Evolutionary conservation across 1,139 yeast species (phyloP).

Genomic region (Pichia terricola): DNA sequence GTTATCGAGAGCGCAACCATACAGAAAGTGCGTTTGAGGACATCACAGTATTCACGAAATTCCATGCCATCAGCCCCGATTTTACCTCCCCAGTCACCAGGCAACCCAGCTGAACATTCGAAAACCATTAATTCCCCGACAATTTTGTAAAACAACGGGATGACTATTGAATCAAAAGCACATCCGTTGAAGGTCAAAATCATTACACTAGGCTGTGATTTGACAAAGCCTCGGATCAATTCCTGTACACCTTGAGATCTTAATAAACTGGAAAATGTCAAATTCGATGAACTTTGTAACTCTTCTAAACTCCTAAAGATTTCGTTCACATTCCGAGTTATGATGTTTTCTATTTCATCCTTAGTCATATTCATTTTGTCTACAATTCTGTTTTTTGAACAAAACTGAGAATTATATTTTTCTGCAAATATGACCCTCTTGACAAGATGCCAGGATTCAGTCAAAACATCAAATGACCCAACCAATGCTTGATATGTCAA

Average conservation of each 20-base stretch:
- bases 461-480: slow-evolving; percentile 16
- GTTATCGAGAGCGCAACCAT: slow-evolving; percentile 21
- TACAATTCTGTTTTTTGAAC: slow-evolving; percentile 14
- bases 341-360: neutral
- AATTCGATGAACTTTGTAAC: neutral
- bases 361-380: slow-evolving; percentile 14
- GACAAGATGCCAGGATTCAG: slow-evolving; percentile 14
- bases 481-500: slow-evolving; percentile 20
- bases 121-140: slow-evolving; percentile 22
- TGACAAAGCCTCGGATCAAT: slow-evolving; percentile 19
- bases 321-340: slow-evolving; percentile 8
- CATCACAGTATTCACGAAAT: slow-evolving; percentile 12
- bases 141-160: slow-evolving; percentile 19
- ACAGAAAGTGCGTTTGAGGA: slow-evolving; percentile 20
- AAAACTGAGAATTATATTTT: slow-evolving; percentile 11
- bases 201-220: slow-evolving; percentile 14
- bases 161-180: slow-evolving; percentile 18
- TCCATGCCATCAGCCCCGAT: slow-evolving; percentile 9
- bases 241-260: slow-evolving; percentile 13
- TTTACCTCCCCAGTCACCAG: slow-evolving; percentile 5
- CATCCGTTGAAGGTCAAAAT: slow-evolving; percentile 19
- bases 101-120: slow-evolving; percentile 12
- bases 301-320: slow-evolving; percentile 13
- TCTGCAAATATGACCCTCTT: slow-evolving; percentile 21
- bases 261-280: slow-evolving; percentile 11